Evolutionary conservation across 257 asterid genomes (phyloP).

Genomic region (Gentiana macrophylla): DNA sequence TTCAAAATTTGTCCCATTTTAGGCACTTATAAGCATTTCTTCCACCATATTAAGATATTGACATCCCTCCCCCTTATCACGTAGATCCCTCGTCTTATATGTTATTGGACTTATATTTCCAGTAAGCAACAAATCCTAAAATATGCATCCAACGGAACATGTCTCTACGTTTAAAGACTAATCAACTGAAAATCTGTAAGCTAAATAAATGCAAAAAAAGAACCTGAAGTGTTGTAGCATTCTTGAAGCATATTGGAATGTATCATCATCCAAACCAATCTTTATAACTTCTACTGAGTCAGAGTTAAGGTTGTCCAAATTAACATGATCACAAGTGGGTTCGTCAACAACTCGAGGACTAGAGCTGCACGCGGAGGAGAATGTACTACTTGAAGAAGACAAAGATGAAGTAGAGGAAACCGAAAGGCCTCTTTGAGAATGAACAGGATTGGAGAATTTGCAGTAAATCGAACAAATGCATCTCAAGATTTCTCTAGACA

Average conservation of each 20-base stretch:
- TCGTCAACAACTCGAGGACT: constrained; percentile 65
- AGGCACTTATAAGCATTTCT: too few relatives aligned
- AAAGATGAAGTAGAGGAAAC: constrained; percentile 64
- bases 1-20: too few relatives aligned
- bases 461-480: constrained; percentile 79
- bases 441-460: constrained; percentile 45
- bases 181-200: too few relatives aligned
- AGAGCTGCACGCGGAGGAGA: constrained; percentile 76
- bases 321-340: constrained; percentile 14
- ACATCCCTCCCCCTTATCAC: too few relatives aligned
- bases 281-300: constrained; percentile 43
- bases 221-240: constrained; percentile 87
- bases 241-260: constrained; percentile 51
- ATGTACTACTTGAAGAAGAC: constrained; percentile 58
- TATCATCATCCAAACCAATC: constrained; percentile 56
- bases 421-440: constrained; percentile 35
- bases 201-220: neutral
- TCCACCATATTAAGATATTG: too few relatives aligned
- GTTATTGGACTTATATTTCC: too few relatives aligned
- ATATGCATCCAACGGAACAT: too few relatives aligned
- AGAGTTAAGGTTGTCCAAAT: constrained; percentile 31
- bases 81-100: too few relatives aligned
- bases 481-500: constrained; percentile 66
- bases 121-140: too few relatives aligned
- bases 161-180: too few relatives aligned